Evolutionary conservation across 1,284 basidiomycete species (phyloP), one percentile per base, ranked within the genome.

Genomic region (Malassezia equina): DNA sequence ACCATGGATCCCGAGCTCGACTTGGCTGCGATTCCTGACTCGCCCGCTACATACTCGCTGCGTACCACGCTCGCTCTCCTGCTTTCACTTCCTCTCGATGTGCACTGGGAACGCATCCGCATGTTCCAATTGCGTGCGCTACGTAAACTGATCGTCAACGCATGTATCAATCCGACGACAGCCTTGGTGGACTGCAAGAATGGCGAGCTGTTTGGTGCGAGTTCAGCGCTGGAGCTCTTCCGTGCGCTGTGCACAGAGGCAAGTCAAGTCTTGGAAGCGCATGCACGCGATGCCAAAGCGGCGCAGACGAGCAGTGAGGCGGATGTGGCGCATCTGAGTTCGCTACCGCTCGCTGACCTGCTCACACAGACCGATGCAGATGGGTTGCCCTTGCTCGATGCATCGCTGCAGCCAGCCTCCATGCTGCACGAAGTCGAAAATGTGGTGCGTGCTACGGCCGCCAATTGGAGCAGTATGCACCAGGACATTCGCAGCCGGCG

Each of bases 101-200:
- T 70, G 28, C 63, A 70, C 21, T 89, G 90, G 83, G 78, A 80
- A 25, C 81, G 86, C 0, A 82, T 88, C 62, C 78, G 81, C 1
- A 79, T 84, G 15, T 76, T 93, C 19, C 84, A 90, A 61, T 77
- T 84, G 28, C 78, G 80, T 6, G 81, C 90, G 75, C 82, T 87
- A 28, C 82, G 83, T 60, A 94, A 93, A 76, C 78, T 95, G 49
- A 87, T 86, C 29, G 82, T 88, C 61, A 91, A 94, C 73, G 80
- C 84, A 12, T 81, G 84, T 67, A 82, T 96, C 76, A 93, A 95
- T 70, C 84, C 91, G 0, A 79, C 96, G 60, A 89, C 90, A 0
- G 86, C 88, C 0, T 75, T 95, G 15, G 78, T 89, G 57, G 81
- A 83, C 42, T 86, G 89, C 65, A 80, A 81, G 51, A 95, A 94